Conservation (phyloP, 202 grass and related monocot species). For the Brachypodium distachyon region DNA sequence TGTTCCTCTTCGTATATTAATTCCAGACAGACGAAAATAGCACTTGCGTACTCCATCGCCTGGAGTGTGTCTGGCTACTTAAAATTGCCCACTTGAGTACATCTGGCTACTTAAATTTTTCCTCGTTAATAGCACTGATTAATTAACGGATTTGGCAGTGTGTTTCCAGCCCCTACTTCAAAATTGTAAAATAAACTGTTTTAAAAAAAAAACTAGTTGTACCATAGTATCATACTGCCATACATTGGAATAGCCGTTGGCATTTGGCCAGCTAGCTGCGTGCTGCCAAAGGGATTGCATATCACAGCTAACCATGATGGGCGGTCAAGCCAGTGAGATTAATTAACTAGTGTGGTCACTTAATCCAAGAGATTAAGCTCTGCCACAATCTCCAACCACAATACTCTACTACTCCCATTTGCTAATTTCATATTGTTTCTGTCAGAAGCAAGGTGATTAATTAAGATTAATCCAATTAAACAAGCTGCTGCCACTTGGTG, state of each 20-base stretch:
- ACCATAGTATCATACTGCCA: not conserved
- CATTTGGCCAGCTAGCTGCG: not conserved
- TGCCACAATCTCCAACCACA: slow-evolving; percentile 1
- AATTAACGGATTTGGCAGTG: not conserved
- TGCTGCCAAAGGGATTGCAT: not conserved
- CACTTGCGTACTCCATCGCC: no score
- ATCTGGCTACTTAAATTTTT: not conserved
- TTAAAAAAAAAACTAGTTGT: not conserved
- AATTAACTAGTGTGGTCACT: not conserved
- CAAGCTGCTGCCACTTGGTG: not conserved
- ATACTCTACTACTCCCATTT: no score
- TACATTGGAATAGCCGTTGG: not conserved
- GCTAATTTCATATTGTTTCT: not conserved
- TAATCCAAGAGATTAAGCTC: not conserved
- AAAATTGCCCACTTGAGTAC: not conserved
- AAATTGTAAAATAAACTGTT: no score
- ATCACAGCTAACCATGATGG: not conserved
- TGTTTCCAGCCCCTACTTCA: not conserved
- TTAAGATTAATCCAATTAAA: not conserved
- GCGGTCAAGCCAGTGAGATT: not conserved
- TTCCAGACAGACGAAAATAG: no score
- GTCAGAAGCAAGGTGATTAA: not conserved
- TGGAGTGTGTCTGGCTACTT: no score
- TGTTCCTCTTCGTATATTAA: no score
- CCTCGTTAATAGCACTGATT: no score